Evolutionary conservation across 805 yeast species (phyloP).

Genomic region (Myxozyma lipomycoides): DNA sequence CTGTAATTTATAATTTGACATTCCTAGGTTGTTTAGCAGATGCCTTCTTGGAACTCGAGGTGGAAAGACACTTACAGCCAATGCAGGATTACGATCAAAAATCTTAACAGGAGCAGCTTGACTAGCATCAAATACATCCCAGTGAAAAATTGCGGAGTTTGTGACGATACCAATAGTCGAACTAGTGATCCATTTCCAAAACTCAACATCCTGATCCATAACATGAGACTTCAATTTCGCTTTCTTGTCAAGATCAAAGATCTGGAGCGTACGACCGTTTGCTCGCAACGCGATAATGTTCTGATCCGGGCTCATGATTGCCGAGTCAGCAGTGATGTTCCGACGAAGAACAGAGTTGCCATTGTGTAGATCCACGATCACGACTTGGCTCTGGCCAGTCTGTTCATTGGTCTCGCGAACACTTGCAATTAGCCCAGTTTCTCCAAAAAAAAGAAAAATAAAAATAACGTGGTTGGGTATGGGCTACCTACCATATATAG

Average conservation of each 20-base stretch:
- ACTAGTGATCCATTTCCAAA: constrained; percentile 89
- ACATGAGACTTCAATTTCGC: constrained; percentile 85
- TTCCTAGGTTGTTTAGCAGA: too few relatives aligned
- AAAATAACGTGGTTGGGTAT: too few relatives aligned
- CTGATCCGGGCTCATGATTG: constrained; percentile 90
- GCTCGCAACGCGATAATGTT: constrained; percentile 91
- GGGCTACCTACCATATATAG: constrained; percentile 62
- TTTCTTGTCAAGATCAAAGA: constrained; percentile 82
- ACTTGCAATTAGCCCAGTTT: constrained; percentile 18
- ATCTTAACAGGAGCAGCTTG: constrained; percentile 73
- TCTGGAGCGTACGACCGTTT: constrained; percentile 91
- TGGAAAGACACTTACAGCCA: constrained; percentile 36
- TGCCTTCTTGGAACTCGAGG: not conserved
- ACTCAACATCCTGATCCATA: constrained; percentile 81
- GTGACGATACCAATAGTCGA: constrained; percentile 79
- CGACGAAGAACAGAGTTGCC: constrained; percentile 79
- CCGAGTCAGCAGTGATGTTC: constrained; percentile 95
- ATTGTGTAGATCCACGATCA: constrained; percentile 79
- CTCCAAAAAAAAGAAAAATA: not conserved
- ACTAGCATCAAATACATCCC: constrained; percentile 80
- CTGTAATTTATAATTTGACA: constrained; percentile 89
- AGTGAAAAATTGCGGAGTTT: constrained; percentile 64
- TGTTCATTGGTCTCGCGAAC: constrained; percentile 43
- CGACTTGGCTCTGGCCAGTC: constrained; percentile 72
- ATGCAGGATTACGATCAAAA: constrained; percentile 76